Conservation (phyloP, 2,329 filamentous ascomycete species). For the Talaromyces sp. region DNA sequence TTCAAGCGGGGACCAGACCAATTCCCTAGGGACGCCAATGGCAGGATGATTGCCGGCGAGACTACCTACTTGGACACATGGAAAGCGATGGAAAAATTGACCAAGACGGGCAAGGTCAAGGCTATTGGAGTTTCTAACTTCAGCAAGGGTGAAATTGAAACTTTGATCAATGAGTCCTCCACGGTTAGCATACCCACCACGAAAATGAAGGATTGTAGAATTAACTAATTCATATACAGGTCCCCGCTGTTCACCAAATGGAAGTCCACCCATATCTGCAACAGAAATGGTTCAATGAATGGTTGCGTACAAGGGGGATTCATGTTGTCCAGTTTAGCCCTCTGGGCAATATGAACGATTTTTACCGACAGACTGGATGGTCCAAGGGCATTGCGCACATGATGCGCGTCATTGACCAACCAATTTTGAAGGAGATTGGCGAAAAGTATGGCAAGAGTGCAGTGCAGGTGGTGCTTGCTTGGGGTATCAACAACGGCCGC, state of each 20-base stretch:
- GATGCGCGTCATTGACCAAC: constrained; percentile 39
- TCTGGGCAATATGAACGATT: constrained; percentile 55
- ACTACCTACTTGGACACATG: constrained; percentile 60
- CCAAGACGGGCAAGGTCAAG: constrained; percentile 38
- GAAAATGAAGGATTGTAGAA: too few species aligned
- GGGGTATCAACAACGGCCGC: constrained; percentile 19
- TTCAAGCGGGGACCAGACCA: neutral
- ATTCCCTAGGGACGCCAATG: neutral
- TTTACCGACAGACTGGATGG: constrained; percentile 44
- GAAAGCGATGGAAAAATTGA: constrained; percentile 44
- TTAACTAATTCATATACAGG: constrained; percentile 1
- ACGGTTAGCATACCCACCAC: too few species aligned
- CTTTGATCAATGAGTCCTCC: constrained; percentile 45
- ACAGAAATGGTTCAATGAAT: constrained; percentile 43
- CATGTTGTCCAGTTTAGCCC: constrained; percentile 57
- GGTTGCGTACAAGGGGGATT: constrained; percentile 49
- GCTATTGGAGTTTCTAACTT: constrained; percentile 53
- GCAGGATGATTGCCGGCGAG: constrained; percentile 30
- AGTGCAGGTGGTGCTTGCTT: constrained; percentile 42
- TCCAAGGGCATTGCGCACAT: constrained; percentile 52
- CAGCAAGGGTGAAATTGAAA: constrained; percentile 47
- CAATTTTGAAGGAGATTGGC: constrained; percentile 49
- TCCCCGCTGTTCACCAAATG: constrained; percentile 72
- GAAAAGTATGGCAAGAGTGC: constrained; percentile 47
- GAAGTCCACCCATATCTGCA: constrained; percentile 70